A percentile compares a stretch with the other conserved stretches of the same genome.
Evolutionary conservation across 75 land plant genomes (phyloP).

Genomic region (Sequoiadendron giganteum): DNA sequence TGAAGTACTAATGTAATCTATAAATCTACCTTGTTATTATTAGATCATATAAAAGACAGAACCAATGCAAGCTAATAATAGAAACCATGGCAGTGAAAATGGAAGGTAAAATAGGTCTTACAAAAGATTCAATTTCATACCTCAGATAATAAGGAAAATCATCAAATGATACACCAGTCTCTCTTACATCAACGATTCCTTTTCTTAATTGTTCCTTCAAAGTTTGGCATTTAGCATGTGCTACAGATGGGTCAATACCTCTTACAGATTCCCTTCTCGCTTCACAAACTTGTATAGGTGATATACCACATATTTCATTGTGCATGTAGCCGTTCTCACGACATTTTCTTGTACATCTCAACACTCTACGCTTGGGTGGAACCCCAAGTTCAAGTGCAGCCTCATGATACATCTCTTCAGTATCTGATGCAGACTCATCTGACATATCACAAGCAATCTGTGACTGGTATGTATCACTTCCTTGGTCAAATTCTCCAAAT

Average conservation of each 20-base stretch:
- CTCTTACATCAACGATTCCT: constrained; percentile 31
- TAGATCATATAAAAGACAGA: too few relatives aligned
- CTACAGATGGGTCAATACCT: constrained; percentile 13
- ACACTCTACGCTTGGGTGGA: not conserved
- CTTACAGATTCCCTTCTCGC: not conserved
- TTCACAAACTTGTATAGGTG: not conserved
- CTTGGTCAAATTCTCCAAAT: not conserved
- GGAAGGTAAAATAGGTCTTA: not conserved
- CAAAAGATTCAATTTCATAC: constrained; percentile 19
- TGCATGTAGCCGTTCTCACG: not conserved
- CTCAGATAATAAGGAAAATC: constrained; percentile 67
- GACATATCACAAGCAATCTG: constrained; percentile 1
- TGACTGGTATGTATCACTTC: not conserved
- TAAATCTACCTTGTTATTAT: too few relatives aligned
- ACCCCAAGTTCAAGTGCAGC: not conserved
- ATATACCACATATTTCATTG: not conserved
- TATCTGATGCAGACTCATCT: constrained; percentile 1
- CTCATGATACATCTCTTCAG: not conserved
- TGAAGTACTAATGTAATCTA: too few relatives aligned
- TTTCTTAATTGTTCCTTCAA: constrained; percentile 47
- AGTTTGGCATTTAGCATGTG: constrained; percentile 33
- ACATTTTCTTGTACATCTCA: not conserved
- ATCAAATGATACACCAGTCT: constrained; percentile 56
- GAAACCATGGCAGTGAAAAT: not conserved
- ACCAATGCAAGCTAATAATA: too few relatives aligned